These are phyloP conservation scores for Thielaviopsis populi DNA, from an alignment of 2,329 filamentous ascomycete genomes.

Conservation along the genomic window DNA sequence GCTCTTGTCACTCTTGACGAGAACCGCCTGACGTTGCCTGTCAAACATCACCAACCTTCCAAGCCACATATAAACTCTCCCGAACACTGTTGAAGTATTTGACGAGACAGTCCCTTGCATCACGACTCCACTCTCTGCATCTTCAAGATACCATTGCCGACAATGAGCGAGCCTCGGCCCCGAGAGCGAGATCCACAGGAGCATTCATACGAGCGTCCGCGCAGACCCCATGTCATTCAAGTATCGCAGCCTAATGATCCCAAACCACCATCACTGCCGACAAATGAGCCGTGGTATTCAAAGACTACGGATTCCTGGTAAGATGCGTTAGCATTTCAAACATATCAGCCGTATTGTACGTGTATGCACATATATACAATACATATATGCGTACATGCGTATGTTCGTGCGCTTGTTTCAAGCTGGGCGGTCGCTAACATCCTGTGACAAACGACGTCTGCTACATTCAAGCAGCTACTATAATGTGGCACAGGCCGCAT, in stretches of 20 bases:
- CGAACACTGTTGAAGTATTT: background rate
- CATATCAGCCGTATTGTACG: background rate
- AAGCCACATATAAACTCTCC: background rate
- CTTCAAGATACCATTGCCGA: background rate
- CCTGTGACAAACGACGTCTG: background rate
- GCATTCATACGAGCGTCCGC: slow-evolving; percentile 7
- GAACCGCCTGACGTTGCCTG: background rate
- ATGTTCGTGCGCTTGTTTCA: background rate
- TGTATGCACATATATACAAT: no score
- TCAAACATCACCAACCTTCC: background rate
- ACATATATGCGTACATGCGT: background rate
- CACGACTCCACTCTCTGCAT: background rate
- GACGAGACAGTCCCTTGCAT: background rate
- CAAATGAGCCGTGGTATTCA: slow-evolving; percentile 5
- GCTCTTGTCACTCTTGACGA: background rate
- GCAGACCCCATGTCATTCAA: background rate
- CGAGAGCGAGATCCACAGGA: slow-evolving; percentile 1
- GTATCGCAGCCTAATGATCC: background rate
- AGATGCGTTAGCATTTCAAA: background rate
- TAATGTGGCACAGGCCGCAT: slow-evolving; percentile 8
- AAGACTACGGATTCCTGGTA: slow-evolving; percentile 11
- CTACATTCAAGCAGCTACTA: slow-evolving; percentile 6
- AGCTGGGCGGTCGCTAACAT: background rate
- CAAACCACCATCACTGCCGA: background rate
- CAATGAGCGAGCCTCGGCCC: background rate